Percentiles rank a stretch among this genome's conserved stretches.
phyloP scores from a whole-genome alignment of 2,329 filamentous ascomycete species.

The Botryotinia globosa region DNA sequence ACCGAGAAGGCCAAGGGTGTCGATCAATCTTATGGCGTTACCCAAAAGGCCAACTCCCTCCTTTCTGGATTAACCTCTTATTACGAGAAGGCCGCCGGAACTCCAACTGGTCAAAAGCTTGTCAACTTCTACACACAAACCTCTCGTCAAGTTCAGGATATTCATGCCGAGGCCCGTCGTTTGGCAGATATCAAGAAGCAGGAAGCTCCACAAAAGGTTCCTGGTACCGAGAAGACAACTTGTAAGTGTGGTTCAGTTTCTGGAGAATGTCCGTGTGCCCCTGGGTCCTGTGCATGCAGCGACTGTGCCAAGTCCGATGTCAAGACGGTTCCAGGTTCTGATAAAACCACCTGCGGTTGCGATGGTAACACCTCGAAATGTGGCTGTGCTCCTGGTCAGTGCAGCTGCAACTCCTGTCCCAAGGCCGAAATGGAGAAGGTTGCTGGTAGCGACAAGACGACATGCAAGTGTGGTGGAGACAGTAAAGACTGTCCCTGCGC shows the following conservation, averaged over 20 bases:
- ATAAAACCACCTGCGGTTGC: constrained; percentile 44
- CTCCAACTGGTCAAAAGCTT: constrained; percentile 84
- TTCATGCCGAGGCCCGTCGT: constrained; percentile 85
- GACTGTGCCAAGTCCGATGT: constrained; percentile 48
- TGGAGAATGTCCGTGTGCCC: constrained; percentile 45
- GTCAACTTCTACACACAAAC: constrained; percentile 83
- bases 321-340: constrained; percentile 39
- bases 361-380: constrained; percentile 41
- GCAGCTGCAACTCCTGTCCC: constrained; percentile 41
- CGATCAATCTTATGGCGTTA: constrained; percentile 81
- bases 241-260: constrained; percentile 48
- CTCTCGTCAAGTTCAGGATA: constrained; percentile 87
- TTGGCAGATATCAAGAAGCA: constrained; percentile 83
- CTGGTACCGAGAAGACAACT: constrained; percentile 42
- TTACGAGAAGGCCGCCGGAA: constrained; percentile 89
- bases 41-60: constrained; percentile 64
- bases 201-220: constrained; percentile 44
- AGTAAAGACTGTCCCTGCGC: constrained; percentile 39
- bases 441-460: constrained; percentile 40
- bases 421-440: constrained; percentile 42
- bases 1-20: constrained; percentile 80
- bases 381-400: constrained; percentile 41
- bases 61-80: constrained; percentile 73
- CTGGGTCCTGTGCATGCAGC: constrained; percentile 47
- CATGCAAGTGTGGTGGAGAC: constrained; percentile 41